These are phyloP conservation scores for Dioscorea dumetorum DNA, from an alignment of 106 monocot species.

Conservation along the genomic window DNA sequence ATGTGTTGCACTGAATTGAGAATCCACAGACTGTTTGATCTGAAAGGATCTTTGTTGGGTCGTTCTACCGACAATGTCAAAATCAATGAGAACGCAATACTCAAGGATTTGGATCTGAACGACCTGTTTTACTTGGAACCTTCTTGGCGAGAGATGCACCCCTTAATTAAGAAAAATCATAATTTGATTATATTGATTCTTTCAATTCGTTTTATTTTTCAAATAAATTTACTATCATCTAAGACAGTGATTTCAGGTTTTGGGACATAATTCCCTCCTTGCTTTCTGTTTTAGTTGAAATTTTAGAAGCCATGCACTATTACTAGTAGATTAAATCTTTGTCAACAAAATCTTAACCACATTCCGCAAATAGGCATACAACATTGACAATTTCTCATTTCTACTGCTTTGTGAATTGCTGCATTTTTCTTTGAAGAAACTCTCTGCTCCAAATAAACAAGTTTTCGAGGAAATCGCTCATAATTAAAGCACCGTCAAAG, in stretches of 20 bases:
- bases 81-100: constrained; percentile 93
- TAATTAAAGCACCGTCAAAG: constrained; percentile 25
- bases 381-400: too few species aligned
- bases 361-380: too few species aligned
- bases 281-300: background rate
- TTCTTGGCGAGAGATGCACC: constrained; percentile 80
- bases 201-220: background rate
- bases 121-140: constrained; percentile 86
- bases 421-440: too few species aligned
- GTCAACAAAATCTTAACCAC: background rate
- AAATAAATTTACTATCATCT: background rate
- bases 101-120: constrained; percentile 92
- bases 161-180: constrained; percentile 40
- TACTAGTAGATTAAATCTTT: background rate
- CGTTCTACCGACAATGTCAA: constrained; percentile 91
- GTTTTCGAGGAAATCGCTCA: constrained; percentile 56
- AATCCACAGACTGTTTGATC: constrained; percentile 89
- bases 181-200: background rate
- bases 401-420: too few species aligned
- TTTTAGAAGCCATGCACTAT: background rate
- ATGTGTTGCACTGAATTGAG: constrained; percentile 98
- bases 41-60: constrained; percentile 89
- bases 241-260: background rate
- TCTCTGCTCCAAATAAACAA: background rate
- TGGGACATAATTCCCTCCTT: background rate